phyloP scores from a whole-genome alignment of 1,139 yeast genomes.

The Pichia sp. region DNA sequence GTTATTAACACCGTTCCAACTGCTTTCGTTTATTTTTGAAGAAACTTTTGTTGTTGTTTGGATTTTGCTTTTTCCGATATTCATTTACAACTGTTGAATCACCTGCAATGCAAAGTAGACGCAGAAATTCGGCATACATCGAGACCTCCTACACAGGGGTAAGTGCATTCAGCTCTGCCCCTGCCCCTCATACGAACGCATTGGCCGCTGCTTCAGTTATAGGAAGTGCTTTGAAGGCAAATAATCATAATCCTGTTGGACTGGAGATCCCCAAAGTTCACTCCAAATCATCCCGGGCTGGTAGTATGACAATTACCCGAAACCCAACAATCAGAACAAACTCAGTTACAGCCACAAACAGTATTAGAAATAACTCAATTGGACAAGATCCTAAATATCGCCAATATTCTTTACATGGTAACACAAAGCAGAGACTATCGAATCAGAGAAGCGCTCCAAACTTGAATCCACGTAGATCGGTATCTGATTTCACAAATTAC shows the following conservation, averaged over 20 bases:
- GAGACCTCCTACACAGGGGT: slow-evolving; percentile 24
- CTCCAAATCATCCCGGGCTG: slow-evolving; percentile 14
- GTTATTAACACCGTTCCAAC: no score
- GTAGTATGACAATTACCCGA: slow-evolving; percentile 8
- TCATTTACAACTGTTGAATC: no score
- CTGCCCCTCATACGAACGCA: slow-evolving; percentile 24
- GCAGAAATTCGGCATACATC: slow-evolving; percentile 5
- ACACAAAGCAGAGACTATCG: slow-evolving; percentile 8
- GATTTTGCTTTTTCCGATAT: no score
- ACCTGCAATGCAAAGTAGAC: slow-evolving; percentile 5
- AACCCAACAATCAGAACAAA: not conserved
- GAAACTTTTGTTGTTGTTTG: no score
- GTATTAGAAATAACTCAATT: slow-evolving; percentile 7
- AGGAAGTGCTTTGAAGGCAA: slow-evolving; percentile 25
- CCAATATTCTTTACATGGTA: slow-evolving; percentile 5
- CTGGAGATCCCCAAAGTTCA: slow-evolving; percentile 16
- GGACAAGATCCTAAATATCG: slow-evolving; percentile 9
- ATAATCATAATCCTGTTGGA: slow-evolving; percentile 19
- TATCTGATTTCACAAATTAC: slow-evolving; percentile 10
- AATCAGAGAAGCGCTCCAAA: slow-evolving; percentile 10
- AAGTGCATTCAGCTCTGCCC: slow-evolving; percentile 15
- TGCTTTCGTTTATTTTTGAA: no score
- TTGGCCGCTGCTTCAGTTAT: slow-evolving; percentile 29
- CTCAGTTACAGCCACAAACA: not conserved
- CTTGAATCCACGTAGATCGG: slow-evolving; percentile 10